These are phyloP conservation scores for Candida gigantensis DNA, from an alignment of 1,139 yeast species.

Conservation along the genomic window DNA sequence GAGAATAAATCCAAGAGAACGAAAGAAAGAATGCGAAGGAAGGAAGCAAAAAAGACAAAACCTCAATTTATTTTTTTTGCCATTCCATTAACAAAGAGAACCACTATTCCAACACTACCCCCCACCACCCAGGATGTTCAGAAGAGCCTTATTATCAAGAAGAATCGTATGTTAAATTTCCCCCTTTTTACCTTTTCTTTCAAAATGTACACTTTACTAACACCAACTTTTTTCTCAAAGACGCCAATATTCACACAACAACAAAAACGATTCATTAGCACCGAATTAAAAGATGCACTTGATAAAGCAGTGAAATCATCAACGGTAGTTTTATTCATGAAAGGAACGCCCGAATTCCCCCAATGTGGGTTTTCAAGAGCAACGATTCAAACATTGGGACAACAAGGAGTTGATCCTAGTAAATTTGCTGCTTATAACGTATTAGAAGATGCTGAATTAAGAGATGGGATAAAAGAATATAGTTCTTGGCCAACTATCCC, in stretches of 20 bases:
- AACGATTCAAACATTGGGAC: slow-evolving; percentile 89
- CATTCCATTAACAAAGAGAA: background rate
- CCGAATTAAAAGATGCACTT: slow-evolving; percentile 80
- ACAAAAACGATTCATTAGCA: slow-evolving; percentile 63
- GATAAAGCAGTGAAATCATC: slow-evolving; percentile 83
- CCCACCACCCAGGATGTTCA: slow-evolving; percentile 25
- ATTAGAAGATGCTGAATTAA: slow-evolving; percentile 87
- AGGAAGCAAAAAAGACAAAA: too few species aligned
- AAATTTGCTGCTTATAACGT: slow-evolving; percentile 98
- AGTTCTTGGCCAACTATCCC: slow-evolving; percentile 95
- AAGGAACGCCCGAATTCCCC: slow-evolving; percentile 97
- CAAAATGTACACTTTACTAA: too few species aligned
- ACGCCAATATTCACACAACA: slow-evolving; percentile 8
- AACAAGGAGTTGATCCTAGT: slow-evolving; percentile 94
- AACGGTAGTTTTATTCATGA: slow-evolving; percentile 94
- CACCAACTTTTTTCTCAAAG: too few species aligned
- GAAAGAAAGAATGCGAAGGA: too few species aligned
- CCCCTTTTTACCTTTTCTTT: too few species aligned
- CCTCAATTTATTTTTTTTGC: background rate
- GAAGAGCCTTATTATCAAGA: slow-evolving; percentile 21
- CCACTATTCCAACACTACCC: background rate
- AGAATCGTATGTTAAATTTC: too few species aligned
- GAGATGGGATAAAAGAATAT: slow-evolving; percentile 92
- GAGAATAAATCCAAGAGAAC: too few species aligned
- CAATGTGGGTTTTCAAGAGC: slow-evolving; percentile 98